Evolutionary conservation across 768 basidiomycete species (phyloP), one percentile per base, ranked within the genome.

Genomic region (Suillus tomentosus): DNA sequence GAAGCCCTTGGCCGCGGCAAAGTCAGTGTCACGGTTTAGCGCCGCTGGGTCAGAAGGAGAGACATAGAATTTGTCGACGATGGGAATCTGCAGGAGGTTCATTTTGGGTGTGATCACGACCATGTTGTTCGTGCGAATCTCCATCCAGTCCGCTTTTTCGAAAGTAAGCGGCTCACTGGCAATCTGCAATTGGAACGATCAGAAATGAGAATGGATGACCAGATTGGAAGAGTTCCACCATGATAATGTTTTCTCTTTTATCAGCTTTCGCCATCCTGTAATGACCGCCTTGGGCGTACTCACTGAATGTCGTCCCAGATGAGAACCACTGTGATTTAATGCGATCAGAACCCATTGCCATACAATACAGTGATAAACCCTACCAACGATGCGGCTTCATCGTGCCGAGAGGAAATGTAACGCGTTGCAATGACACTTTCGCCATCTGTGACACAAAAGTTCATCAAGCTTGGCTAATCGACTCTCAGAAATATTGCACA

Each of bases 101-200:
- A 96, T 95, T 81, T 94, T 95, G 45, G 93, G 92, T 0, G 96
- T 99, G 69, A 98, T 91, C 57, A 97, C 88, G 27, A 95, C 89
- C 90, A 98, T 91, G 67, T 93, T 89, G 75, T 99, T 98, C 14
- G 94, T 96, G 74, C 91, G 91, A 71, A 99, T 96, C 76, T 98
- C 97, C 90, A 98, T 96, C 97, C 97, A 99, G 75, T 99, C 97
- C 59, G 94, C 94, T 83, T 95, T 84, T 79, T 99, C 96, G 70
- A 99, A 99, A 0, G 97, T 99, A 53, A 99, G 78, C 0, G 97
- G 97, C 70, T 99, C 96, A 68, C 91, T 93, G 11, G 91, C 92
- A 74, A 94, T 87, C 89, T 90, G 63, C 24, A 10, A 40, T 22
- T 6, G 27, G 8, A 27, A 39, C n/a, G 34, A 9, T 47, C 62